A percentile compares a stretch with the other conserved stretches of the same genome.
Evolutionary conservation across 306 rosid species (phyloP).

Genomic region (Cyamopsis tetragonoloba): DNA sequence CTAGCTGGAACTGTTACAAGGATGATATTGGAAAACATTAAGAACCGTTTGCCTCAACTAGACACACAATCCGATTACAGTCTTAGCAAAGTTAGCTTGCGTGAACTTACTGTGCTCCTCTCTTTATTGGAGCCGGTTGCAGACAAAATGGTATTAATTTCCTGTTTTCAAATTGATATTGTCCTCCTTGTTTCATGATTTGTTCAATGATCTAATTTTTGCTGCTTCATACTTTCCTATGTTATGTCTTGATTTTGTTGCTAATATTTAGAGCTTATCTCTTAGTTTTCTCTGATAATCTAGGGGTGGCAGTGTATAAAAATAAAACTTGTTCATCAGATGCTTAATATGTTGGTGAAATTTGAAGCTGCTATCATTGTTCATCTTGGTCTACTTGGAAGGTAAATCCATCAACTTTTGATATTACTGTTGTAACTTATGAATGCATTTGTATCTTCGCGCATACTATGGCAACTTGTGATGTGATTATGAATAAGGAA

Average conservation of each 20-base stretch:
- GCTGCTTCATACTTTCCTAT: neutral
- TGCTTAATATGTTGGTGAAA: constrained; percentile 44
- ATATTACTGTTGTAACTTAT: neutral
- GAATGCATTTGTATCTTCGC: neutral
- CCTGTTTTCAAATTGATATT: constrained; percentile 17
- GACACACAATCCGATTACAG: constrained; percentile 13
- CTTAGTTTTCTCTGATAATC: constrained; percentile 31
- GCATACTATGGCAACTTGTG: too few species aligned
- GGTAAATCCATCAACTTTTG: constrained; percentile 38
- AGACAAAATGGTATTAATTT: constrained; percentile 49
- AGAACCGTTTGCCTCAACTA: constrained; percentile 22
- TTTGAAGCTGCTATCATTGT: constrained; percentile 43
- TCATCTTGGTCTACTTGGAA: constrained; percentile 87
- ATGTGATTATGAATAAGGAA: too few species aligned
- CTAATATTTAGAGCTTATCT: constrained; percentile 8
- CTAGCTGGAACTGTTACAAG: too few species aligned
- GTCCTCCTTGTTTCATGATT: neutral
- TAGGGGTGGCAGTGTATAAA: constrained; percentile 81
- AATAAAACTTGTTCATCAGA: constrained; percentile 42
- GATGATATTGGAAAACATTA: constrained; percentile 46
- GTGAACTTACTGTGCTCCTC: constrained; percentile 47
- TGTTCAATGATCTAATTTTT: neutral
- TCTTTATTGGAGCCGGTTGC: constrained; percentile 76
- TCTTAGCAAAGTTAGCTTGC: constrained; percentile 21
- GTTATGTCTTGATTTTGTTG: neutral